Conservation (phyloP, 345 rosid species). For the Aquilaria yunnanensis region DNA sequence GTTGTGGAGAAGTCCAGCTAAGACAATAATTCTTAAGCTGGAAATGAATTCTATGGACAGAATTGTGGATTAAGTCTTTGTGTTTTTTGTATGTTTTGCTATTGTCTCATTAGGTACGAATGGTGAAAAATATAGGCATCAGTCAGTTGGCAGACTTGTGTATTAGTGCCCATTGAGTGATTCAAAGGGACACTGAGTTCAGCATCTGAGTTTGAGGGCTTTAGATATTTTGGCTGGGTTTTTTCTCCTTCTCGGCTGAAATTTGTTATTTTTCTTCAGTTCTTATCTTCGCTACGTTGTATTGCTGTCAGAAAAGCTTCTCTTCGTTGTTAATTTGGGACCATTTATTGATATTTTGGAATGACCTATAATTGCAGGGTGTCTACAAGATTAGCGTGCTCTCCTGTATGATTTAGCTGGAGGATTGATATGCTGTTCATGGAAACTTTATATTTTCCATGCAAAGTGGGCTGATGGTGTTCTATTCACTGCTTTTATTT, state of each 20-base stretch:
- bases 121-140: slow-evolving; percentile 1
- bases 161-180: slow-evolving; percentile 7
- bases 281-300: slow-evolving; percentile 15
- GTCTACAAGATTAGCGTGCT: slow-evolving; percentile 61
- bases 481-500: slow-evolving; percentile 32
- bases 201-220: slow-evolving; percentile 18
- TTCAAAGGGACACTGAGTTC: slow-evolving; percentile 1
- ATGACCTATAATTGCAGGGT: slow-evolving; percentile 76
- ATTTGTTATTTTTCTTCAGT: slow-evolving; percentile 16
- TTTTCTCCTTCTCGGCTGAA: slow-evolving; percentile 18
- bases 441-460: slow-evolving; percentile 51
- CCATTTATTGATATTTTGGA: slow-evolving; percentile 67
- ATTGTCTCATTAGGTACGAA: no score
- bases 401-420: slow-evolving; percentile 67
- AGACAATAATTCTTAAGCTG: slow-evolving; percentile 13
- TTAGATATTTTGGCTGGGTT: slow-evolving; percentile 5
- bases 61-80: slow-evolving; percentile 14
- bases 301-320: slow-evolving; percentile 16
- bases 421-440: slow-evolving; percentile 71
- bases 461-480: slow-evolving; percentile 41
- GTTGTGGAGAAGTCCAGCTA: slow-evolving; percentile 14
- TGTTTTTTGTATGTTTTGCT: slow-evolving; percentile 5
- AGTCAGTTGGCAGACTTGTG: slow-evolving; percentile 11
- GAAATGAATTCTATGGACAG: slow-evolving; percentile 18
- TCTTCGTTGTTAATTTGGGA: slow-evolving; percentile 27